Base-by-base conservation (phyloP, 805 yeast species). In the Hanseniaspora mollemarum region DNA sequence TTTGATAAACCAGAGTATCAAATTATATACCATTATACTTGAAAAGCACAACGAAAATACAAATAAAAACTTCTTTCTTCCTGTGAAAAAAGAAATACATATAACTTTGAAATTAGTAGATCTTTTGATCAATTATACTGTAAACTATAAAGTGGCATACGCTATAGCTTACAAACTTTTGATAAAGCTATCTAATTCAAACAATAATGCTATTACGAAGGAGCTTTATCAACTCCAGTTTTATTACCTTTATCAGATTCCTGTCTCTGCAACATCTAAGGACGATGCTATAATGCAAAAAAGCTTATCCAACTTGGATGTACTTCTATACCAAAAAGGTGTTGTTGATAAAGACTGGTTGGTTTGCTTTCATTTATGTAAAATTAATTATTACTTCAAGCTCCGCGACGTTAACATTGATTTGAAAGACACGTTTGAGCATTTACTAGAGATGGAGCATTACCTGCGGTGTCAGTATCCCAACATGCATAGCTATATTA, bases 51-150 rank as follows among this genome's bases (percentile, higher is more conserved):
- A 46, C 8, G 43, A 28, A 21, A n/a, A 24, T 4, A 8, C 15
- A 2, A 24, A 37, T 15, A 29, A 26, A 21, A 28, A 13, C 7
- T 37, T 46, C 31, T 46, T 36, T 12, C 13, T 46, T 15, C 52
- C 64, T 1, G 38, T 61, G 16, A 62, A 58, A 28, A 62, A 62
- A 31, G 65, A 62, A 43, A 54, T 58, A 1, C 48, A 59, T 4
- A 54, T 62, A 1, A 56, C 65, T 0, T 42, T 62, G 25, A 60
- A 60, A 26, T 53, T 69, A 45, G 54, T 57, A 7, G 54, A 58
- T 21, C 43, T 66, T 4, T 54, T 61, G 16, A 43, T 66, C 3
- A 56, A 64, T 1, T 63, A 65, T 48, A 67, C 70, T 2, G 46
- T 56, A n/a, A 44, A 49, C 10, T 9, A 7, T 16, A 38, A 39